A percentile compares a stretch with the other conserved stretches of the same genome.
These are phyloP conservation scores for Chlorella ohadii DNA, from an alignment of 139 green algal species.

Conservation along the genomic window DNA sequence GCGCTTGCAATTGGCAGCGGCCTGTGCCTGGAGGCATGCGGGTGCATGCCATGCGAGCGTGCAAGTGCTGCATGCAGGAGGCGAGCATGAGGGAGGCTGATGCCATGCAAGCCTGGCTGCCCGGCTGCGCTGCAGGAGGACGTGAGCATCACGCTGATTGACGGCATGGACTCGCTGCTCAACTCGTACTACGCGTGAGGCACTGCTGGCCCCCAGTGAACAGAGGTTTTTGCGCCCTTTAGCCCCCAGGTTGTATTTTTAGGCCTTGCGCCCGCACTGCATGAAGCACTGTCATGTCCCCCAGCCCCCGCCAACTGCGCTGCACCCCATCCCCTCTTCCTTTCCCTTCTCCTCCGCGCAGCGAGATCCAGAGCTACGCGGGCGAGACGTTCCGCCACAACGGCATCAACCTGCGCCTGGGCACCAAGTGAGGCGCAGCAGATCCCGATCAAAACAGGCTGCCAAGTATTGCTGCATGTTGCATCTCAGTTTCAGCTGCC, in stretches of 20 bases:
- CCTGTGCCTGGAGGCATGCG: too few species aligned
- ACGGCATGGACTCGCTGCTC: neutral
- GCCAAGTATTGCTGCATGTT: too few species aligned
- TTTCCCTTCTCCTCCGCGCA: neutral
- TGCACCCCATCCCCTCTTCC: too few species aligned
- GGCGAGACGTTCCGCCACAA: neutral
- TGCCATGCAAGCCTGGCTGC: neutral
- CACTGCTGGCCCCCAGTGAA: neutral
- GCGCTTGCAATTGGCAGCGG: too few species aligned
- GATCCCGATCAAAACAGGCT: neutral
- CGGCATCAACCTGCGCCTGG: conserved; percentile 6
- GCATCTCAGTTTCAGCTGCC: too few species aligned
- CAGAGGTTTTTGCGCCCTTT: too few species aligned
- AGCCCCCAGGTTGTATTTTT: too few species aligned
- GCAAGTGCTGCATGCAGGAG: too few species aligned
- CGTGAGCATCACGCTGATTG: neutral
- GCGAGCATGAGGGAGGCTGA: neutral
- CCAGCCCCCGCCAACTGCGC: too few species aligned
- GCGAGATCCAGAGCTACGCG: conserved; percentile 10
- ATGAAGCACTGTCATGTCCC: too few species aligned
- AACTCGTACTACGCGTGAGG: neutral
- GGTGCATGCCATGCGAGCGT: too few species aligned
- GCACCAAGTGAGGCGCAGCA: neutral
- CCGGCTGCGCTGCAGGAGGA: neutral
- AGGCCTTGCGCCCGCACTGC: too few species aligned